These are phyloP conservation scores for Medicago lupulina DNA, from an alignment of 306 rosid genomes.

Conservation along the genomic window DNA sequence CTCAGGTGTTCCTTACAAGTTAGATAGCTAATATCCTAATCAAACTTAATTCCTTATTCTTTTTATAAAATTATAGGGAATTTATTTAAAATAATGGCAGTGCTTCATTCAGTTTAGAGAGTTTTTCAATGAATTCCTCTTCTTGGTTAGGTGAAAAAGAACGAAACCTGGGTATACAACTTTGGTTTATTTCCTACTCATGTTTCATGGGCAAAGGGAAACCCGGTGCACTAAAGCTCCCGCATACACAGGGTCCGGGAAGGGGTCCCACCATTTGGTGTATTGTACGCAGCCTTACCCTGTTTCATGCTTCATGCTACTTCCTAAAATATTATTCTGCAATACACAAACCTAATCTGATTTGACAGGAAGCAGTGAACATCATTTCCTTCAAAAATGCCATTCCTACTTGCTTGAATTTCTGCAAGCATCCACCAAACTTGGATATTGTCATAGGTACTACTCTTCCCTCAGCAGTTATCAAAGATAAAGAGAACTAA, in stretches of 20 bases:
- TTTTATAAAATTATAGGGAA: neutral
- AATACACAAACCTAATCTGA: neutral
- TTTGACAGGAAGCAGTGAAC: neutral
- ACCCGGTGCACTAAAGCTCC: no score
- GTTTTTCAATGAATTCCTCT: neutral
- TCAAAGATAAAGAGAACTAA: no score
- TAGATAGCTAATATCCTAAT: neutral
- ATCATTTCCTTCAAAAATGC: neutral
- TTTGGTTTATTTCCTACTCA: neutral
- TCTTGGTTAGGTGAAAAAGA: neutral
- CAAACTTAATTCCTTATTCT: neutral
- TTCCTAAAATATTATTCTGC: neutral
- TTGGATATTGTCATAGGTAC: no score
- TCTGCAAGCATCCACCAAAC: constrained; percentile 1
- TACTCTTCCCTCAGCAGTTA: no score
- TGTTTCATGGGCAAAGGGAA: no score
- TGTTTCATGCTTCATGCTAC: neutral
- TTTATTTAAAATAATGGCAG: neutral
- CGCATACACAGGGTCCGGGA: no score
- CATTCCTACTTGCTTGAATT: neutral
- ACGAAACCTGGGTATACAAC: neutral
- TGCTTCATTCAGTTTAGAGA: no score
- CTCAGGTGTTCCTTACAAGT: neutral
- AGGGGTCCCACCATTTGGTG: no score
- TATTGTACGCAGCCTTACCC: no score